These are phyloP conservation scores for Sphagnum contortum DNA, from an alignment of 225 moss, liverwort and hornwort species.

Conservation along the genomic window DNA sequence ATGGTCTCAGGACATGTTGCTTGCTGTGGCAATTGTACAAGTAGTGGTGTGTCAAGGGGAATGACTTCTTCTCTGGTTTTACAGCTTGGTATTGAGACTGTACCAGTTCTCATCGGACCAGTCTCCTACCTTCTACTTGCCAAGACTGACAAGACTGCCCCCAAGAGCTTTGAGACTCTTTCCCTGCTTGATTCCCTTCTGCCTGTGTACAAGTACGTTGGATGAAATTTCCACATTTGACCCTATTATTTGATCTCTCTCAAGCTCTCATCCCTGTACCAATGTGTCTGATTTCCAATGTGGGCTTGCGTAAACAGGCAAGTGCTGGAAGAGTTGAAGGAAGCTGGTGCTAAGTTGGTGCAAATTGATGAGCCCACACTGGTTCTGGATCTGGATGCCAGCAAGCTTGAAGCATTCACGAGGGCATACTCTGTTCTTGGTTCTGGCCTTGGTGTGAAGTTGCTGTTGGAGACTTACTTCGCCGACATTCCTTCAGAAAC, in stretches of 20 bases:
- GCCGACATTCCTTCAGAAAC: constrained; percentile 66
- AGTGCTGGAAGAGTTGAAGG: constrained; percentile 39
- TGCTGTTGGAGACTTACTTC: constrained; percentile 79
- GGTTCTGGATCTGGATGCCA: constrained; percentile 59
- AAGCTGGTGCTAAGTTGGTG: constrained; percentile 40
- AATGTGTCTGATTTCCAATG: too few relatives aligned
- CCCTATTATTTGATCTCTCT: neutral
- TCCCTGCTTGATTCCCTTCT: constrained; percentile 58
- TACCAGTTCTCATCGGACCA: constrained; percentile 51
- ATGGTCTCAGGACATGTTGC: neutral
- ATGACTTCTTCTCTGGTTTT: too few relatives aligned
- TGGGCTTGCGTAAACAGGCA: too few relatives aligned
- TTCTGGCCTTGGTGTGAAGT: constrained; percentile 28
- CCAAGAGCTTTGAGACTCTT: constrained; percentile 61
- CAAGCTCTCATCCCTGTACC: too few relatives aligned
- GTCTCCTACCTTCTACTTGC: constrained; percentile 69
- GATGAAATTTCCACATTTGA: too few relatives aligned
- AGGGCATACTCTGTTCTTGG: constrained; percentile 52
- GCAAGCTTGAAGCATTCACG: constrained; percentile 34
- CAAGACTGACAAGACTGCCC: constrained; percentile 56
- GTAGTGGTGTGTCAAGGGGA: too few relatives aligned
- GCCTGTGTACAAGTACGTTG: constrained; percentile 82
- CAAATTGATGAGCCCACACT: constrained; percentile 77
- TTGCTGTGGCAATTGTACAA: too few relatives aligned
- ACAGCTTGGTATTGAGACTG: constrained; percentile 44